Conservation (phyloP, 805 yeast species). For the Candida maltosa region DNA sequence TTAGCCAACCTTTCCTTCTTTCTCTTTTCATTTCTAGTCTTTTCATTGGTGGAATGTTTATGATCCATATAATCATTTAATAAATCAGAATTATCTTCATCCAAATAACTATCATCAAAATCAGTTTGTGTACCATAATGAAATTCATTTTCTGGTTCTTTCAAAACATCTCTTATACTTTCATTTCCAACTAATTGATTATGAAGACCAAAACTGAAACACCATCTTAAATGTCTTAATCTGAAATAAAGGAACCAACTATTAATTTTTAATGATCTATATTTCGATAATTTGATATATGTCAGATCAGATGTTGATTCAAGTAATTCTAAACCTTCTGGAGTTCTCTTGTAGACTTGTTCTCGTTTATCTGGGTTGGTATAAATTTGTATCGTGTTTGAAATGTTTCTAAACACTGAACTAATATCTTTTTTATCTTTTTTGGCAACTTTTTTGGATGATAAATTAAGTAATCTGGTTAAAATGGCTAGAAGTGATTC, state of each 20-base stretch:
- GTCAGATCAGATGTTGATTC: slow-evolving; percentile 29
- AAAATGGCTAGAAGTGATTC: slow-evolving; percentile 42
- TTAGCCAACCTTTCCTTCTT: slow-evolving; percentile 37
- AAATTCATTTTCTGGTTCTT: slow-evolving; percentile 25
- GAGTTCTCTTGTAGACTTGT: slow-evolving; percentile 33
- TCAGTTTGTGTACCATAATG: slow-evolving; percentile 15
- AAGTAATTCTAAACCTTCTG: slow-evolving; percentile 31
- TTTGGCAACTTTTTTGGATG: slow-evolving; percentile 57
- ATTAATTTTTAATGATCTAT: slow-evolving; percentile 44
- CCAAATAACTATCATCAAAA: slow-evolving; percentile 11
- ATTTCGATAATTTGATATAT: slow-evolving; percentile 42
- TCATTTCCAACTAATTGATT: slow-evolving; percentile 42
- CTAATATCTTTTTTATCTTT: slow-evolving; percentile 59
- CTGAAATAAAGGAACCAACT: slow-evolving; percentile 51
- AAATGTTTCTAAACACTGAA: slow-evolving; percentile 58
- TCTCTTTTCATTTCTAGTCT: slow-evolving; percentile 31
- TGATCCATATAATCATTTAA: slow-evolving; percentile 10
- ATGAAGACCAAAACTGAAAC: slow-evolving; percentile 51
- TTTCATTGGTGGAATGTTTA: slow-evolving; percentile 22
- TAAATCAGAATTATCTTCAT: slow-evolving; percentile 7
- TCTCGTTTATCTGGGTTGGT: slow-evolving; percentile 30
- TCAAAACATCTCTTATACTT: slow-evolving; percentile 31
- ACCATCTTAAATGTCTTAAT: slow-evolving; percentile 46
- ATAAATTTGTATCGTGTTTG: slow-evolving; percentile 43
- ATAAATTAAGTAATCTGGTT: slow-evolving; percentile 44